Conservation (phyloP, 805 yeast species). For the Jamesozyma jinghongensis region DNA sequence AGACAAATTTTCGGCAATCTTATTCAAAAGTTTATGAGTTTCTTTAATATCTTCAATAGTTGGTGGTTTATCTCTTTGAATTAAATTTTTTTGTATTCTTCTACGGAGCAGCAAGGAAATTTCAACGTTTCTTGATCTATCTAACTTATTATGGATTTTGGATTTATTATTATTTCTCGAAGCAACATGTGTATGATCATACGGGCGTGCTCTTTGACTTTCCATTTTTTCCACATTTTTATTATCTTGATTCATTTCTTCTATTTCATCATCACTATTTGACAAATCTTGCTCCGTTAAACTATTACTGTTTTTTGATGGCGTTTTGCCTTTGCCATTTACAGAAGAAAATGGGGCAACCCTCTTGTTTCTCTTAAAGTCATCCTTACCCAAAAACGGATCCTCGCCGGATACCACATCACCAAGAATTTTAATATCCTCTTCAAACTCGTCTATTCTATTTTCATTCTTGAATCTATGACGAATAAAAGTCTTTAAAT, state of each 20-base stretch:
- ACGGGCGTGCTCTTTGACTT: neutral
- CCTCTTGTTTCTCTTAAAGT: constrained; percentile 1
- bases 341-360: neutral
- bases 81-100: constrained; percentile 25
- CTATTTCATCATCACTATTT: neutral
- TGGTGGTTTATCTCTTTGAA: constrained; percentile 27
- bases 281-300: neutral
- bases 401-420: constrained; percentile 21
- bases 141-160: constrained; percentile 13
- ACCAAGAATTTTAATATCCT: constrained; percentile 10
- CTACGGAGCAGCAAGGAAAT: constrained; percentile 24
- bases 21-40: constrained; percentile 21
- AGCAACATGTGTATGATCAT: neutral
- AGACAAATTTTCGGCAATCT: constrained; percentile 20
- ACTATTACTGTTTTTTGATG: neutral
- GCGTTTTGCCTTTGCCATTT: neutral
- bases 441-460: constrained; percentile 15
- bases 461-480: constrained; percentile 20
- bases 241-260: neutral
- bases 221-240: neutral
- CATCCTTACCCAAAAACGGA: constrained; percentile 18
- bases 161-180: neutral
- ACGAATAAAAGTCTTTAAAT: constrained; percentile 19
- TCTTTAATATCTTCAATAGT: constrained; percentile 18
- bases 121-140: constrained; percentile 21